Conservation (phyloP, 2,329 filamentous ascomycete species). For the Fusarium humuli region DNA sequence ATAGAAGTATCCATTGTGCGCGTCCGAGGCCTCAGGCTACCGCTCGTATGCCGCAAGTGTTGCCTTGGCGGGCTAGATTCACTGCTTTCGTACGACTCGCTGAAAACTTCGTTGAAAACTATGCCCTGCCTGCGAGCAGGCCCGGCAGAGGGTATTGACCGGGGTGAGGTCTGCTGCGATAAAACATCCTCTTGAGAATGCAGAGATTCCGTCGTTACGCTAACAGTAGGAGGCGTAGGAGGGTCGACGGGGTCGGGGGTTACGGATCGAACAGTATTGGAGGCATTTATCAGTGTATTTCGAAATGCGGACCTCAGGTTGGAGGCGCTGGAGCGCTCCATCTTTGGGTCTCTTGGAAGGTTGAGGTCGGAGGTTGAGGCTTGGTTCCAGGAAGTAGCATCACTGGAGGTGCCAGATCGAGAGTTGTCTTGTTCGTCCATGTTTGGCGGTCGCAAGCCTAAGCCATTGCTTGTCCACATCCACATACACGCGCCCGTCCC, state of each 20-base stretch:
- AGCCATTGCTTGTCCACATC: conserved; percentile 57
- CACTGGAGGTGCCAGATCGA: conserved; percentile 52
- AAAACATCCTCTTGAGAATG: conserved; percentile 42
- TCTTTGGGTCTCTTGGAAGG: conserved; percentile 46
- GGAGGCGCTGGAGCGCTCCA: conserved; percentile 53
- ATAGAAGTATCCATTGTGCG: conserved; percentile 69
- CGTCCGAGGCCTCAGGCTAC: conserved; percentile 63
- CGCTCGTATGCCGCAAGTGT: conserved; percentile 49
- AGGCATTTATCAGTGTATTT: conserved; percentile 45
- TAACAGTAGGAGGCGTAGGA: conserved; percentile 40
- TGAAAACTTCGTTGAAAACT: conserved; percentile 69
- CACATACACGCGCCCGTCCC: conserved; percentile 51
- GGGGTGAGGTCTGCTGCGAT: conserved; percentile 51
- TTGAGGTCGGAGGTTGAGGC: conserved; percentile 48
- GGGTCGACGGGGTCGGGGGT: conserved; percentile 69
- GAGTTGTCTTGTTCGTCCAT: conserved; percentile 59
- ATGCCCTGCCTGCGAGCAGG: conserved; percentile 67
- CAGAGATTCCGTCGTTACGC: conserved; percentile 41
- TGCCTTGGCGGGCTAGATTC: conserved; percentile 54
- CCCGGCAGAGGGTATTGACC: conserved; percentile 45
- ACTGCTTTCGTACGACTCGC: conserved; percentile 62
- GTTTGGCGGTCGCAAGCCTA: conserved; percentile 58
- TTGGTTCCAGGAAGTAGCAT: conserved; percentile 51
- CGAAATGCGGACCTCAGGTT: conserved; percentile 53
- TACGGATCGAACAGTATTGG: conserved; percentile 70